Evolutionary conservation across 306 rosid genomes (phyloP).

Genomic region (Pyrus pyrifolia): DNA sequence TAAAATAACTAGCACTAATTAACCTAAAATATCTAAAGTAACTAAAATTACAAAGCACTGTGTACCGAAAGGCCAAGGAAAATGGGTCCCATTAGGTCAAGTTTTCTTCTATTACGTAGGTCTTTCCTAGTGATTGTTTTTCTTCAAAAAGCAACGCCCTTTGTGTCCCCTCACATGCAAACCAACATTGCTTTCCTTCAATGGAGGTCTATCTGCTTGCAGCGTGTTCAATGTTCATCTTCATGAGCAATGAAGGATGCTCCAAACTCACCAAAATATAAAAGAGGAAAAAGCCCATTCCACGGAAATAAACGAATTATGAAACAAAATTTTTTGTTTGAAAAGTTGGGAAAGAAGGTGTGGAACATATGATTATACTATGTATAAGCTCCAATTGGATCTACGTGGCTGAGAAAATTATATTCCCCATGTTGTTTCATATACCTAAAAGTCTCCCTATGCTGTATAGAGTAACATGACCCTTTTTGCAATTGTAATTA

Average conservation of each 20-base stretch:
- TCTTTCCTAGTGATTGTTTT: slow-evolving; percentile 28
- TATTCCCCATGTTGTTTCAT: slow-evolving; percentile 19
- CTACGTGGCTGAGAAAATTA: slow-evolving; percentile 45
- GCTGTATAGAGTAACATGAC: slow-evolving; percentile 28
- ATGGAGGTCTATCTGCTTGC: slow-evolving; percentile 8
- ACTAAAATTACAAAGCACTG: neutral
- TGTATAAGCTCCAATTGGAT: slow-evolving; percentile 27
- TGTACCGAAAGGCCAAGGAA: slow-evolving; percentile 12
- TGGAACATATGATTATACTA: slow-evolving; percentile 32
- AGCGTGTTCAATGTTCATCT: neutral
- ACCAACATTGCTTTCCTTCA: slow-evolving; percentile 36
- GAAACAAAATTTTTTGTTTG: slow-evolving; percentile 6
- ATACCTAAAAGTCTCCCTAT: slow-evolving; percentile 7
- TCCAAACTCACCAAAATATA: neutral
- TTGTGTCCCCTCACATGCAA: slow-evolving; percentile 42
- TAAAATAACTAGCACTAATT: neutral
- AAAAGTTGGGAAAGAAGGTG: slow-evolving; percentile 22
- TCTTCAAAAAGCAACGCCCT: slow-evolving; percentile 20
- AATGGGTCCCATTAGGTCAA: slow-evolving; percentile 13
- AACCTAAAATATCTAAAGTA: neutral
- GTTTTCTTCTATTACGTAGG: slow-evolving; percentile 16
- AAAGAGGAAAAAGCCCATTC: slow-evolving; percentile 13
- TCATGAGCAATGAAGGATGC: slow-evolving; percentile 4
- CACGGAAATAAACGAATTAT: neutral
- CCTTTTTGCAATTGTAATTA: neutral